Evolutionary conservation across 148 eudicot genomes (phyloP), one percentile per base, ranked within the genome.

Genomic region (Tetragonia tetragonoides): DNA sequence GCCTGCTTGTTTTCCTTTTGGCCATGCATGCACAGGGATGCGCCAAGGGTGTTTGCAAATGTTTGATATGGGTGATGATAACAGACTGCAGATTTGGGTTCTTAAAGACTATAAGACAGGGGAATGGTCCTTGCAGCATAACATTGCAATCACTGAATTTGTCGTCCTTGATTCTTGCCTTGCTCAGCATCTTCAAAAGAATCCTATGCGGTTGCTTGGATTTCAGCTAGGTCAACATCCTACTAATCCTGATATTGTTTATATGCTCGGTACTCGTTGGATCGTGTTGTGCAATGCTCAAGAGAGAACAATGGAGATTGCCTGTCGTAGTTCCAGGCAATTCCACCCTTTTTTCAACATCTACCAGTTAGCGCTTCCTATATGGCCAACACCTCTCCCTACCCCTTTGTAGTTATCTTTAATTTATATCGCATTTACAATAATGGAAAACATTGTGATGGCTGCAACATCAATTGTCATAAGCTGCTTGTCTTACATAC

Each of bases 101-200:
- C 38, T 62, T 21, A 62, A 62, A 62, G 11, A 28, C 66, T 62
- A 62, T 62, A 21, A 62, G 20, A 62, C 23, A 62, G 10, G 66
- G 16, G 38, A 62, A 23, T 62, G 66, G 66, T 62, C 38, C 66
- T 62, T 62, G 38, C 66, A 62, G 66, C 66, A 62, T 62, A 62
- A 3, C 37, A 62, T 62, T 62, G 37, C 12, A 23, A 62, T 6
- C 15, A 21, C 7, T 11, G 66, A 62, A 23, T 62, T 14, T 14
- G 11, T 62, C 34, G 38, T 5, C 3, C 34, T 14, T 21, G 38
- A 62, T 62, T 4, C 14, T 62, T 62, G 12, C 38, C 10, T 62
- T 10, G 8, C 12, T 21, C 23, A 10, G 9, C 8, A 23, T 28
- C 66, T 2, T 18, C 7, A 28, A 10, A 23, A 20, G 11, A 5